Evolutionary conservation across 1,139 yeast species (phyloP), one percentile per base, ranked within the genome.

Genomic region (Scheffersomyces cryptocercus): DNA sequence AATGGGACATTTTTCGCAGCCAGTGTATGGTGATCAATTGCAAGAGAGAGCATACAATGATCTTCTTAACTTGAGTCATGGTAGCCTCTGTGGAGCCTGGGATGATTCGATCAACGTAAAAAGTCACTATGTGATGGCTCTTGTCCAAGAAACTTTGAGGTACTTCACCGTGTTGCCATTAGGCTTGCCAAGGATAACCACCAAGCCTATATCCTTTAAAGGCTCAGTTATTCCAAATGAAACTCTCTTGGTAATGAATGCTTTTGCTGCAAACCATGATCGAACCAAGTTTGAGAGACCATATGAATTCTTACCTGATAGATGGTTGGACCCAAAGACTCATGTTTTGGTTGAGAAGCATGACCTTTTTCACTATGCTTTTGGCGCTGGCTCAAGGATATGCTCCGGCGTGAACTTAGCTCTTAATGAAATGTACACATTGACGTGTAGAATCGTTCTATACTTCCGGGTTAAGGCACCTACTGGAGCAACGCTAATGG

Each of bases 201-300:
- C 87, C 4, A 73, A 68, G 39, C 70, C 68, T 15, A 73, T 85
- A 9, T 33, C 49, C 0, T 76, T 71, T 51, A 59, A 62, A 6
- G 61, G 63, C 0, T 51, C 67, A 0, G 46, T 62, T 0, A 78
- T 85, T 9, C 91, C 91, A 0, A 51, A 62, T 6, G 77, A 79
- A 1, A 81, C 90, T 0, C 69, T 74, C 0, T 53, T 85, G 38
- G 67, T 84, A 36, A 79, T 86, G 85, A 86, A 86, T 55, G 76
- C 88, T 1, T 83, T 74, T 65, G 82, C 85, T 1, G 91, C 85
- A 1, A 85, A 86, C 55, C 88, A 85, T 59, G 93, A 86, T 55
- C 61, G 65, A 0, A 44, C 45, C 2, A 61, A 61, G 10, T 85
- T 77, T 49, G 47, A 56, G n/a, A 56, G 75, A 28, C 88, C 93